Evolutionary conservation across 2,329 filamentous ascomycete species (phyloP), one percentile per base, ranked within the genome.

Genomic region (Aspergillus felis): DNA sequence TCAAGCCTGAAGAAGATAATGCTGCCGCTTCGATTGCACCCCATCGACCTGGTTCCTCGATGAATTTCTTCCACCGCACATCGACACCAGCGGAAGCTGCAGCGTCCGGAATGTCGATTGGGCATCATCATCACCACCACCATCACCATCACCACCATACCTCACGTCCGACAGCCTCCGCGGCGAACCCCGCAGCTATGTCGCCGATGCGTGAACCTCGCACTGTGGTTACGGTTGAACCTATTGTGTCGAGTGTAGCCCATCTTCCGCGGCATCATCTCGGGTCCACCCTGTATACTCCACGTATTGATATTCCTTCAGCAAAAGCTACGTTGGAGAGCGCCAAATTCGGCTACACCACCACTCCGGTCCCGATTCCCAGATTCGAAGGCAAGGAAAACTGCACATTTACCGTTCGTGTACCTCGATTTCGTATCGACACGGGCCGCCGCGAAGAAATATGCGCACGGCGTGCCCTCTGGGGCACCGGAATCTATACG

Each of bases 401-500:
- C 66, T 96, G 91, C 71, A 95, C 90, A 0, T 86, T 95, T 61
- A 97, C 91, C 0, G 83, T 99, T 59, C 91, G 94, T 66, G 87
- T 99, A 6, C 89, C 92, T 2, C 86, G 89, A 28, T 84, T 89
- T 50, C 91, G 94, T 66, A 79, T 99, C 7, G 84, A 84, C 8
- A 74, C 85, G 0, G 76, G 81, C 7, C 84, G 89, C 25, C 84
- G 93, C 29, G 90, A 94, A 70, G 90, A 95, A 64, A 92, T 97
- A 53, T 95, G 92, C 10, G 78, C 85, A 7, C 84, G 91, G 35
- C 84, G 89, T 22, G 90, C 90, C 7, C 74, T 99, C 0, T 99
- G 93, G 92, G 94, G 94, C 1, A 94, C 91, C 0, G 92, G 95
- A 41, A 84, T 99, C 6, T 97, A 97, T 71, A 96, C 92, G 0